Base-by-base conservation (phyloP, 78 protist genomes). In the Dictyostelium brefeldianum region DNA sequence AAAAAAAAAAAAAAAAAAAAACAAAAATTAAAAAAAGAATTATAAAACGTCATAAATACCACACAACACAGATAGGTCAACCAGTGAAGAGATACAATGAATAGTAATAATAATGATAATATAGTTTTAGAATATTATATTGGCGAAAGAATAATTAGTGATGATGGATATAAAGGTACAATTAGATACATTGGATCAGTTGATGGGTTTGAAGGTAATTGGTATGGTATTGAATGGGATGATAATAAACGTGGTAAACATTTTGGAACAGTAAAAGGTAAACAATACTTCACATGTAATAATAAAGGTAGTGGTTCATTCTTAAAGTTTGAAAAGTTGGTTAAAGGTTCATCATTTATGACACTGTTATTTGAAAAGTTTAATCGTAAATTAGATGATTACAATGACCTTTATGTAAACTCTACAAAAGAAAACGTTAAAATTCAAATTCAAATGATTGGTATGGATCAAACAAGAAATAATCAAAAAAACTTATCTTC, bases 211-310 rank as follows among this genome's bases (percentile, higher is more conserved):
- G 79, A 71, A 43, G 91, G 91, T 47, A 43, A 43, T 11, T 84
- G 91, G 91, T 84, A 74, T 84, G 91, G 91, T 14, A 74, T 84
- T 22, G 70, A 51, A 14, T 84, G 91, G 91, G 91, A 84, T 74
- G 51, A 48, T 15, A 48, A 71, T 7, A 84, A 56, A 15, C 9
- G 91, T 4, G 91, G 91, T 2, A 84, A 84, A 74, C 91, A 84
- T 47, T 31, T 14, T 6, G 91, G 91, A 27, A 74, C 81, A n/a
- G 64, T 84, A 6, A 84, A 84, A 46, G 74, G 67, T 46, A 71
- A 78, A 74, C 69, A 77, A 53, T 84, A 84, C 74, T 84, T 84
- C 74, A 46, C 57, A 27, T 84, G 91, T 74, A 22, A 59, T 3
- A 6, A 22, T 53, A 41, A 78, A 12, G 65, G 83, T 57, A 54